Evolutionary conservation across 495 filamentous ascomycete species (phyloP).

Genomic region (Alectoria sarmentosa): DNA sequence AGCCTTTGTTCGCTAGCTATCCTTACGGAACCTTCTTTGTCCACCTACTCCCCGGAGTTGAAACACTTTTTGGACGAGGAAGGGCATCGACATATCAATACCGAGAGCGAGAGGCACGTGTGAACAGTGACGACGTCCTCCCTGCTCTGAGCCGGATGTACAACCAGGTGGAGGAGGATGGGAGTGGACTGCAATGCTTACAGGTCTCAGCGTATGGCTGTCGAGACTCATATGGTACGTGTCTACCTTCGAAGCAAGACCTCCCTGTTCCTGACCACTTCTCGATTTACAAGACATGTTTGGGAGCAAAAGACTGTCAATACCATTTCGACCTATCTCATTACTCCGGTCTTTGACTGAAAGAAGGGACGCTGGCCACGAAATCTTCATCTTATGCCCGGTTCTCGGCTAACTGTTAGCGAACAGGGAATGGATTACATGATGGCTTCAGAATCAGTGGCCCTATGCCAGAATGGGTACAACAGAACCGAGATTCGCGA

Average conservation of each 20-base stretch:
- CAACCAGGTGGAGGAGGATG: constrained; percentile 70
- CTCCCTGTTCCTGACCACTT: background rate
- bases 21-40: constrained; percentile 67
- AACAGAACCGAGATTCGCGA: constrained; percentile 57
- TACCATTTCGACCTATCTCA: no score
- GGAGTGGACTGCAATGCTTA: constrained; percentile 74
- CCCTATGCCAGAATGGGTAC: constrained; percentile 83
- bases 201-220: constrained; percentile 79
- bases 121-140: constrained; percentile 88
- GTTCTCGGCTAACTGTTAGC: constrained; percentile 60
- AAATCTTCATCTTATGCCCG: constrained; percentile 75
- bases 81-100: constrained; percentile 94
- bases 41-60: constrained; percentile 74
- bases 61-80: constrained; percentile 75
- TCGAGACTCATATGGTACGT: constrained; percentile 63
- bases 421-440: constrained; percentile 81
- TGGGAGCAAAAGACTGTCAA: background rate
- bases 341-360: background rate
- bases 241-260: background rate
- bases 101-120: constrained; percentile 94
- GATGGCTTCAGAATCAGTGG: constrained; percentile 95
- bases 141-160: constrained; percentile 69
- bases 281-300: background rate
- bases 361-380: background rate
- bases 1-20: constrained; percentile 91